A percentile compares a stretch with the other conserved stretches of the same genome.
Conservation (phyloP, 176 grass and related monocot species). For the Themeda triandra region DNA sequence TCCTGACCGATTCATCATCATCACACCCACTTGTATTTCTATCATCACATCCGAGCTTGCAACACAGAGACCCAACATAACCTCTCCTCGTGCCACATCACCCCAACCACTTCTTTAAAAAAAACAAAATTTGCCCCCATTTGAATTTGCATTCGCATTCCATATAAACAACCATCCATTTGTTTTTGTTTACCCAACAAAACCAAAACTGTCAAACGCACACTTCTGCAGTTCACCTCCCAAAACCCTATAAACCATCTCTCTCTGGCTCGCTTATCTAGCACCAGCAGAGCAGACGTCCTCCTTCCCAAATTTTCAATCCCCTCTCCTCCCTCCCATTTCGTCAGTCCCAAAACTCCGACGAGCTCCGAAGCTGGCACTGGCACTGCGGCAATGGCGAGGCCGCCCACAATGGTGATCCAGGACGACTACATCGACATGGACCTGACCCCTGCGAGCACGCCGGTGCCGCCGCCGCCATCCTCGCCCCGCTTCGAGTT, state of each 20-base stretch:
- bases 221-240: not conserved
- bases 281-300: not conserved
- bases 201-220: too few species aligned
- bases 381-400: constrained; percentile 26
- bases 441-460: constrained; percentile 50
- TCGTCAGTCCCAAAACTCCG: not conserved
- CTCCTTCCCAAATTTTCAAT: not conserved
- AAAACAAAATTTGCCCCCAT: too few species aligned
- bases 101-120: not conserved
- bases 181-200: not conserved
- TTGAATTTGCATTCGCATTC: not conserved
- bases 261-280: not conserved
- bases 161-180: not conserved
- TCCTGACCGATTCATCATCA: constrained; percentile 1
- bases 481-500: constrained; percentile 64
- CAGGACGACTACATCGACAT: constrained; percentile 93
- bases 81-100: not conserved
- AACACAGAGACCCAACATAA: not conserved
- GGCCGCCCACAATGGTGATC: constrained; percentile 46
- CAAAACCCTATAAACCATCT: constrained; percentile 41
- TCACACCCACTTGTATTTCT: not conserved
- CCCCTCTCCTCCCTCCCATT: not conserved
- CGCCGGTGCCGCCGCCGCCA: not conserved
- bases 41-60: not conserved
- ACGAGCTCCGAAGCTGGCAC: not conserved